Percentiles rank a stretch among this genome's conserved stretches.
phyloP scores from a whole-genome alignment of 495 filamentous ascomycete species.

The Penicillium salamii region DNA sequence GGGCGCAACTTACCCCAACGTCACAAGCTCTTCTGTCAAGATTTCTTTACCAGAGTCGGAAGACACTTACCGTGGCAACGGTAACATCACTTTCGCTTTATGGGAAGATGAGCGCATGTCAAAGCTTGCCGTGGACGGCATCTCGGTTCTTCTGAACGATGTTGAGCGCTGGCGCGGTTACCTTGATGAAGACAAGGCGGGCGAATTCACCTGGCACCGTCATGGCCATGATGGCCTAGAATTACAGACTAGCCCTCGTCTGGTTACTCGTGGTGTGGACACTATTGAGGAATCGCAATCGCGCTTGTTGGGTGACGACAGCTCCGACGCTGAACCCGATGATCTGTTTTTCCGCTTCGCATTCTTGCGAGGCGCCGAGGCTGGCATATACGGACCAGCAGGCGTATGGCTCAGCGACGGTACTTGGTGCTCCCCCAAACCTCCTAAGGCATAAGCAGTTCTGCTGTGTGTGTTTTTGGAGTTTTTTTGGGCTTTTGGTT shows the following conservation, averaged over 20 bases:
- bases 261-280: slow-evolving; percentile 17
- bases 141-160: slow-evolving; percentile 90
- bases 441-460: slow-evolving; percentile 27
- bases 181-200: slow-evolving; percentile 42
- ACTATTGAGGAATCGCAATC: slow-evolving; percentile 16
- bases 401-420: slow-evolving; percentile 72
- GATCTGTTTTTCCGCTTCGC: slow-evolving; percentile 83
- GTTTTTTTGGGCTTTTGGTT: no score
- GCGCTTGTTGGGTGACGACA: slow-evolving; percentile 32
- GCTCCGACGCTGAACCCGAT: slow-evolving; percentile 38
- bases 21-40: slow-evolving; percentile 51
- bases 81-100: slow-evolving; percentile 59
- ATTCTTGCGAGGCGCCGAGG: slow-evolving; percentile 66
- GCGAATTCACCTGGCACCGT: slow-evolving; percentile 47
- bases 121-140: slow-evolving; percentile 74
- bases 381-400: slow-evolving; percentile 75
- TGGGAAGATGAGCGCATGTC: slow-evolving; percentile 42
- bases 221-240: slow-evolving; percentile 44
- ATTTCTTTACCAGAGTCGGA: slow-evolving; percentile 42
- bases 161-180: slow-evolving; percentile 79
- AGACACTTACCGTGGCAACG: slow-evolving; percentile 35
- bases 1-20: slow-evolving; percentile 63
- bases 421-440: slow-evolving; percentile 56
- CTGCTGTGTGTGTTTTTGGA: no score
- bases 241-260: slow-evolving; percentile 21